Evolutionary conservation across 2,329 filamentous ascomycete genomes (phyloP).

Genomic region (Pseudovirgaria hyperparasitica): DNA sequence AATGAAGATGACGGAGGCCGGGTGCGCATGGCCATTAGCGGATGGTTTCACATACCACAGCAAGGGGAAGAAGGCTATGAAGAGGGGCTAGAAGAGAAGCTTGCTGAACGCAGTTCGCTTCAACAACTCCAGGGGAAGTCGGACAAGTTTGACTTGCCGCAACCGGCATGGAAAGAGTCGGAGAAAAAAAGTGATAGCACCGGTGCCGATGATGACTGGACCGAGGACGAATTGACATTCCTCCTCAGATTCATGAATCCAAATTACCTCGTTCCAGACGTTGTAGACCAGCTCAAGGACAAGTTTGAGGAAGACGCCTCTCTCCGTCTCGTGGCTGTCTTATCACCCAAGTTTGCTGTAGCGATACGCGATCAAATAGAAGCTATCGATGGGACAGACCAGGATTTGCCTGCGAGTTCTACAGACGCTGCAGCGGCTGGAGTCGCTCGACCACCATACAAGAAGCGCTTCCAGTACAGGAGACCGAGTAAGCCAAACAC

Average conservation of each 20-base stretch:
- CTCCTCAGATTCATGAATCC: constrained; percentile 82
- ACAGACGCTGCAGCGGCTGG: constrained; percentile 26
- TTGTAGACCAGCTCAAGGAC: constrained; percentile 66
- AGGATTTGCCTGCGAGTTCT: constrained; percentile 25
- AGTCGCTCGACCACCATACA: constrained; percentile 82
- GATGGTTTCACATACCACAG: constrained; percentile 98
- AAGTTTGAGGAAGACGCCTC: constrained; percentile 75
- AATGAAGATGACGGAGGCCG: constrained; percentile 56
- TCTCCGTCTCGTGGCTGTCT: constrained; percentile 66
- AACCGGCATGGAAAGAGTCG: constrained; percentile 41
- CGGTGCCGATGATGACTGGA: constrained; percentile 44
- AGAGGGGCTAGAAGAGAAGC: constrained; percentile 73
- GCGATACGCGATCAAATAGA: constrained; percentile 61
- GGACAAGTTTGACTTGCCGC: constrained; percentile 76
- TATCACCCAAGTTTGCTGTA: constrained; percentile 64
- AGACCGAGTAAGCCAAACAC: constrained; percentile 35
- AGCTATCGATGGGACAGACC: constrained; percentile 33
- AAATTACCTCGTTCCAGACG: constrained; percentile 84
- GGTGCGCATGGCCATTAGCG: constrained; percentile 93
- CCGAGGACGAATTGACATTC: constrained; percentile 75
- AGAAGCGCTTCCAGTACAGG: constrained; percentile 83
- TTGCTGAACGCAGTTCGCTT: constrained; percentile 79
- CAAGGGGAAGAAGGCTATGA: constrained; percentile 86
- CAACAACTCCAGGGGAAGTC: constrained; percentile 83
- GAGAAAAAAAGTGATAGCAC: constrained; percentile 31